phyloP scores from a whole-genome alignment of 2,329 filamentous ascomycete species.

The Aspergillus flavus region DNA sequence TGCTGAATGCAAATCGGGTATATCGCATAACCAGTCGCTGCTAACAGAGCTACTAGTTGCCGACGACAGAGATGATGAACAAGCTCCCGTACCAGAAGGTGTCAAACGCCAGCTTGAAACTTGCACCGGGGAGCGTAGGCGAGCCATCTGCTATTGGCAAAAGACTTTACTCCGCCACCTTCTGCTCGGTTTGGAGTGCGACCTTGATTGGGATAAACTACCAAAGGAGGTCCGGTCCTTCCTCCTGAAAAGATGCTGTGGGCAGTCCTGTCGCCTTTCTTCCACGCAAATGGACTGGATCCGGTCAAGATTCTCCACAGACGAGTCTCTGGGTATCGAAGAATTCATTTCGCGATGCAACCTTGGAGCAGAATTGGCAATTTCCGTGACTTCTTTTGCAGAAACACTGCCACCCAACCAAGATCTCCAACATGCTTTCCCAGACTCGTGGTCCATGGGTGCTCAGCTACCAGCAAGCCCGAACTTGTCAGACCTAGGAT shows the following conservation, averaged over 20 bases:
- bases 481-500: constrained; percentile 29
- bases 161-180: constrained; percentile 51
- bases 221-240: constrained; percentile 49
- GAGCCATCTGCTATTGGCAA: constrained; percentile 22
- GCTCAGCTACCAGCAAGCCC: constrained; percentile 24
- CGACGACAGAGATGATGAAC: constrained; percentile 40
- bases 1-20: constrained; percentile 36
- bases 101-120: constrained; percentile 24
- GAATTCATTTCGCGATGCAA: constrained; percentile 53
- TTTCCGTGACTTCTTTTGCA: constrained; percentile 35
- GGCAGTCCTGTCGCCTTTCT: constrained; percentile 43
- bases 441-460: constrained; percentile 33
- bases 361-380: constrained; percentile 46
- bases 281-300: constrained; percentile 23
- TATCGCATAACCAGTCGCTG: constrained; percentile 40
- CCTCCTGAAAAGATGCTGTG: constrained; percentile 50
- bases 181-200: constrained; percentile 53
- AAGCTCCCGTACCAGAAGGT: constrained; percentile 23
- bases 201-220: constrained; percentile 55
- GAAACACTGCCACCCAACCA: constrained; percentile 30
- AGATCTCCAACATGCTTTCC: constrained; percentile 22
- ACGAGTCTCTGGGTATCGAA: constrained; percentile 42
- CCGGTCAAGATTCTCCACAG: constrained; percentile 48
- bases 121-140: constrained; percentile 36
- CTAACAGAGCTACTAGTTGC: constrained; percentile 38